phyloP scores from a whole-genome alignment of 371 early-diverging fungal species.

The Mucor ambiguus region DNA sequence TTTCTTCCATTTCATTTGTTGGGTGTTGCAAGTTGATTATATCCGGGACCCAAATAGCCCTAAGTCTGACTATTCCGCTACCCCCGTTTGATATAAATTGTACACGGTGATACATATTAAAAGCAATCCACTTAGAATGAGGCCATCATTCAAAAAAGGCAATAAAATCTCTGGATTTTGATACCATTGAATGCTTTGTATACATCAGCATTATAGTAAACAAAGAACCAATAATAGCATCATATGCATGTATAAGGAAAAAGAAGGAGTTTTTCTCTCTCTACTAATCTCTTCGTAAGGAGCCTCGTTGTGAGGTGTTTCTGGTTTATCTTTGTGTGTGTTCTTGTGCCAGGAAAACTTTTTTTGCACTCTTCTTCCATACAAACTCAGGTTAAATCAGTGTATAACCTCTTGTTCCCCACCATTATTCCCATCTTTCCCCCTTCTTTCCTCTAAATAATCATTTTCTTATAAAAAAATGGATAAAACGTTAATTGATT shows the following conservation, averaged over 20 bases:
- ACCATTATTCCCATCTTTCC: not conserved
- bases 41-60: not conserved
- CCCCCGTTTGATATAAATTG: not conserved
- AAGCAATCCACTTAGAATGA: not conserved
- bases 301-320: not conserved
- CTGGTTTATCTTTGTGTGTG: not conserved
- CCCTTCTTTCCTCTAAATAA: constrained; percentile 5
- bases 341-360: not conserved
- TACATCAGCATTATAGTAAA: not conserved
- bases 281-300: not conserved
- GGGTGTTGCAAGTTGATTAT: not conserved
- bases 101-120: constrained; percentile 1
- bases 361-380: not conserved
- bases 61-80: not conserved
- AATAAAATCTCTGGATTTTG: not conserved
- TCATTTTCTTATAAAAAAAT: constrained; percentile 20
- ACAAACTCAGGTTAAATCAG: constrained; percentile 3
- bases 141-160: not conserved
- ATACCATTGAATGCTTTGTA: not conserved
- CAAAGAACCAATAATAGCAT: not conserved
- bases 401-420: not conserved
- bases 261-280: constrained; percentile 3
- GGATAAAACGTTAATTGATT: constrained; percentile 48
- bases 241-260: constrained; percentile 6
- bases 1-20: not conserved